Percentiles rank a stretch among this genome's conserved stretches.
Conservation (phyloP, 495 filamentous ascomycete genomes). For the Bathelium albidoporum region DNA sequence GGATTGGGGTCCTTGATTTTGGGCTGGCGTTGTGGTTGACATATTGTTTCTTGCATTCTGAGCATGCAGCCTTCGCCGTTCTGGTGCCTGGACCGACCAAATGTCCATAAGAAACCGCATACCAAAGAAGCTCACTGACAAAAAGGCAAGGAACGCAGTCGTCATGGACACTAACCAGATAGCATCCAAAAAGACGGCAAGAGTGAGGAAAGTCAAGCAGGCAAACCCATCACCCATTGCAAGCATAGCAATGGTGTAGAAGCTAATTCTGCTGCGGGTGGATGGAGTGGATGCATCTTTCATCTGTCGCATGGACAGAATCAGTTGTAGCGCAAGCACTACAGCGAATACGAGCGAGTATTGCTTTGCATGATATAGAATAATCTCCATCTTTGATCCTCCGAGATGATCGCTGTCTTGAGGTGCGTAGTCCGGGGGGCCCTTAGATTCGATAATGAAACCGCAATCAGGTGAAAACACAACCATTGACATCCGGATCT, state of each 20-base stretch:
- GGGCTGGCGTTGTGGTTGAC: not conserved
- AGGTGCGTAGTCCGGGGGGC: constrained; percentile 58
- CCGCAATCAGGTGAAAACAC: constrained; percentile 92
- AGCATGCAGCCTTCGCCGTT: constrained; percentile 47
- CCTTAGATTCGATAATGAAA: constrained; percentile 81
- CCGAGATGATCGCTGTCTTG: constrained; percentile 56
- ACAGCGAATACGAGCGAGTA: constrained; percentile 57
- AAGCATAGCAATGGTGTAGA: constrained; percentile 77
- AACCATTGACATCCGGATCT: constrained; percentile 69
- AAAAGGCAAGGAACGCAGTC: constrained; percentile 59
- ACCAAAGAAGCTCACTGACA: constrained; percentile 62
- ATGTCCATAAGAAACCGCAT: constrained; percentile 84
- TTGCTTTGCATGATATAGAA: constrained; percentile 52
- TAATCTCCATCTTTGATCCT: constrained; percentile 71
- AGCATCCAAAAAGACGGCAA: constrained; percentile 52
- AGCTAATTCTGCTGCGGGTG: constrained; percentile 80
- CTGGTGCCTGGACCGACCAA: constrained; percentile 76
- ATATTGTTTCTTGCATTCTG: constrained; percentile 4
- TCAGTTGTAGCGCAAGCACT: constrained; percentile 58
- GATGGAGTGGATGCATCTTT: constrained; percentile 92
- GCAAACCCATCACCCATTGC: constrained; percentile 72
- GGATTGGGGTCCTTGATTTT: not conserved
- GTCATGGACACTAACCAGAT: constrained; percentile 60
- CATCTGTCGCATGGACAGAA: constrained; percentile 70
- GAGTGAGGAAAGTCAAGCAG: constrained; percentile 50